Conservation (phyloP, 257 asterid species). For the Ophiorrhiza pumila region DNA sequence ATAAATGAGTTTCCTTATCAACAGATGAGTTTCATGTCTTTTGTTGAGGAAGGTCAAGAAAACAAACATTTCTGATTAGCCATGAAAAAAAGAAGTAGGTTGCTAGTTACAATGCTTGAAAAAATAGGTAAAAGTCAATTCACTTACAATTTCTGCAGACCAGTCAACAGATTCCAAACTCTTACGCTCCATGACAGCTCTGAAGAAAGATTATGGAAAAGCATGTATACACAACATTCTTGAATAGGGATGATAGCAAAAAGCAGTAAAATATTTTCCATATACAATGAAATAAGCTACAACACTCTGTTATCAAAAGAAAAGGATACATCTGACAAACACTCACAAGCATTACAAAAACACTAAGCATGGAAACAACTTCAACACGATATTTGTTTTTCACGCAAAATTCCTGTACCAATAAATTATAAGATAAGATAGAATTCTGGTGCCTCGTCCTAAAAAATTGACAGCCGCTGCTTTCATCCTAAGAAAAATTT, state of each 20-base stretch:
- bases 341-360: constrained; percentile 65
- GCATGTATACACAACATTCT: neutral
- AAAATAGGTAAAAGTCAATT: neutral
- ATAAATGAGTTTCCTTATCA: no score
- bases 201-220: constrained; percentile 30
- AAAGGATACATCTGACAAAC: constrained; percentile 69
- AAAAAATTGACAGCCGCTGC: neutral
- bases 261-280: no score
- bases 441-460: neutral
- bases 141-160: constrained; percentile 59
- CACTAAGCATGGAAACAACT: constrained; percentile 69
- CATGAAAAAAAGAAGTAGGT: no score
- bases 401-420: constrained; percentile 66
- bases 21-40: no score
- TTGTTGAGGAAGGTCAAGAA: no score
- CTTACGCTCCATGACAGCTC: constrained; percentile 53
- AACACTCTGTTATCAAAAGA: neutral
- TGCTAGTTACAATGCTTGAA: no score
- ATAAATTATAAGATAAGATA: neutral
- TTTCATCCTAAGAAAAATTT: neutral
- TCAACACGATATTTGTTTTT: constrained; percentile 62
- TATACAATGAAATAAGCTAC: no score
- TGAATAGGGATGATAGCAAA: neutral
- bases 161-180: constrained; percentile 44
- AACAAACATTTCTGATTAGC: neutral